Conservation (phyloP, 1,284 basidiomycete species). For the Trichosporon ovoides region DNA sequence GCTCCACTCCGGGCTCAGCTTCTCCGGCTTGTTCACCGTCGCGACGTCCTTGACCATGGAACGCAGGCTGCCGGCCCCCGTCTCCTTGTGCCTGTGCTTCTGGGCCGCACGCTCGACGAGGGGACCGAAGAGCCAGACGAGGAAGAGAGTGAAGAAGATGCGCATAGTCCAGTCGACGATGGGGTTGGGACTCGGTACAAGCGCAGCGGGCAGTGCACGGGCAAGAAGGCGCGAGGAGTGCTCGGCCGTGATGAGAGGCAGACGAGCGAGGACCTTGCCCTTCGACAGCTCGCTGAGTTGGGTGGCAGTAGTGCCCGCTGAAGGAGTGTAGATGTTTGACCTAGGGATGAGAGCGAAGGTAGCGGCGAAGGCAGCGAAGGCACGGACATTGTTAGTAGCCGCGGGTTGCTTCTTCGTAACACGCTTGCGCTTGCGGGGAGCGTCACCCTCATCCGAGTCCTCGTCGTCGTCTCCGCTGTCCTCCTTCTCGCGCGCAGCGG, state of each 20-base stretch:
- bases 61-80: conserved; percentile 17
- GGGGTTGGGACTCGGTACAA: conserved; percentile 28
- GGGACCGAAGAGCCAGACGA: conserved; percentile 31
- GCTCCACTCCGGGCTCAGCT: conserved; percentile 22
- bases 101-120: conserved; percentile 18
- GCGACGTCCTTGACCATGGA: conserved; percentile 23
- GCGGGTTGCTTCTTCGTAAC: conserved; percentile 21
- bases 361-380: conserved; percentile 44
- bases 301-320: neutral
- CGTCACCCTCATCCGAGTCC: conserved; percentile 26
- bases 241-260: conserved; percentile 43
- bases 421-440: conserved; percentile 21
- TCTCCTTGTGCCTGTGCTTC: conserved; percentile 19
- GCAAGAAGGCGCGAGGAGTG: conserved; percentile 37
- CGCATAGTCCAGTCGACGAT: conserved; percentile 42
- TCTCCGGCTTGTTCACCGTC: conserved; percentile 8
- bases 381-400: conserved; percentile 22
- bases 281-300: conserved; percentile 16
- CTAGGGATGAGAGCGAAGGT: conserved; percentile 42
- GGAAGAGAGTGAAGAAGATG: conserved; percentile 30
- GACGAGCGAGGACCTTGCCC: conserved; percentile 30
- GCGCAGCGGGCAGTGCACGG: conserved; percentile 23
- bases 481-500: conserved; percentile 23
- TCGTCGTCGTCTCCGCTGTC: conserved; percentile 26
- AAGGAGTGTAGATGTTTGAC: conserved; percentile 17